Base-by-base conservation (phyloP, 2,329 filamentous ascomycete genomes). In the Xylaria sp. region DNA sequence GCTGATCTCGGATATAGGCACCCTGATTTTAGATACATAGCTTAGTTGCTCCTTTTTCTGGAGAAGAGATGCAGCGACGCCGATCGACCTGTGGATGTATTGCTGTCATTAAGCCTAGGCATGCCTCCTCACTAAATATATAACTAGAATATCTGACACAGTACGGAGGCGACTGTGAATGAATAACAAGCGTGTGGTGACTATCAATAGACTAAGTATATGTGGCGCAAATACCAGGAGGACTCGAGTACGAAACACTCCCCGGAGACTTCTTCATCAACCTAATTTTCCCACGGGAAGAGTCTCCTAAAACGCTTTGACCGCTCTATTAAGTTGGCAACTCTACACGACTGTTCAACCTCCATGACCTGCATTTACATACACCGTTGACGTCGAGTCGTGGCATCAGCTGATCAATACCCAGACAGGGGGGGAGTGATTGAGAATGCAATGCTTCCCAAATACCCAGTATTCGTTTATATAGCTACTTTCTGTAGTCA, bases 1-100 rank as follows among this genome's bases (percentile, higher is more conserved):
- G 77, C 75, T 37, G 81, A 84, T 63, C 75, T 89, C 12, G 87
- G 87, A 0, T 85, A 87, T 72, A 78, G 81, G 48, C 86, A 89
- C 74, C 87, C 87, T 0, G 82, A 83, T 28, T 89, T 88, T 77
- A 82, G 85, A 44, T 89, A 88, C 74, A 88, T 88, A 66, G 79
- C 84, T 41, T 76, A 64, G 58, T 60, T 62, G n/a, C 44, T 59
- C 18, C 7, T 28, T 15, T 15, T 39, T 9, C 32, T 15, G 25
- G 15, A n/a, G 15, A 28, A 20, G 34, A 41, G 37, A 56, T 37
- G 25, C 7, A 23, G 39, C 12, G 44, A 54, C 13, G 7, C 20
- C 7, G 12, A 37, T 18, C 3, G 25, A 18, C 52, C 34, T 34
- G 3, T 18, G 20, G 9, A 44, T 1, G 6, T 48, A 25, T 15